Evolutionary conservation across 208 protist genomes (phyloP), one percentile per base, ranked within the genome.

Genomic region (Leishmania major): DNA sequence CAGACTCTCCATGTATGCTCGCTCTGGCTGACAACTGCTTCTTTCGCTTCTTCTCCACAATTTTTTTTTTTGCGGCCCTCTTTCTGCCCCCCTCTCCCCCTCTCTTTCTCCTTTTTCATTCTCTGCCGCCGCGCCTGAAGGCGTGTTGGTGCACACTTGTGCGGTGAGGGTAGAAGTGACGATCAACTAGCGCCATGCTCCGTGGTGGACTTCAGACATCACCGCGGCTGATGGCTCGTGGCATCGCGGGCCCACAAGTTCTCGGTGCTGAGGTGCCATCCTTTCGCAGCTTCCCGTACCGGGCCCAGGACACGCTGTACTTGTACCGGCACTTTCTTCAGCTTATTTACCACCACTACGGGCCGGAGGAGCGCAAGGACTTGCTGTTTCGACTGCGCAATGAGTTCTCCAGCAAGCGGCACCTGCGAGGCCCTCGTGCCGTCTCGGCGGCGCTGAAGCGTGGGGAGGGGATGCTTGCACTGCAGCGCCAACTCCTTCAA

Each of bases 271-370:
- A 88, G 10, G 95, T 97, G 51, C 90, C 93, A 17, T 92, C 90
- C 31, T 97, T 92, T 77, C 81, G 80, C 49, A 62, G 93, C 83
- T 97, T 93, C 75, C 93, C 95, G 8, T 95, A 92, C 74, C 86
- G 83, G 3, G 92, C 93, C 15, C 87, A 84, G 25, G 92, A 96
- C 37, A 88, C 90, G 1, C 84, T 97, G 25, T 77, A 92, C 64
- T 85, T 96, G 7, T 97, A 97, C 84, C 84, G 88, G 7, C 80
- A 90, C 81, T 96, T 97, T 57, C 89, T 96, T 17, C 89, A 89
- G n/a, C 91, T 96, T 79, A 94, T 97, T 76, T 90, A 96, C 80
- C 86, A 87, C 74, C 77, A 90, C 60, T 86, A 96, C 78, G 82
- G 86, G 0, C 91, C 92, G 1, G 87, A 92, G 81, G 93, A 96